These are phyloP conservation scores for Crithidia brevicula DNA, from an alignment of 208 protist species.

Conservation along the genomic window DNA sequence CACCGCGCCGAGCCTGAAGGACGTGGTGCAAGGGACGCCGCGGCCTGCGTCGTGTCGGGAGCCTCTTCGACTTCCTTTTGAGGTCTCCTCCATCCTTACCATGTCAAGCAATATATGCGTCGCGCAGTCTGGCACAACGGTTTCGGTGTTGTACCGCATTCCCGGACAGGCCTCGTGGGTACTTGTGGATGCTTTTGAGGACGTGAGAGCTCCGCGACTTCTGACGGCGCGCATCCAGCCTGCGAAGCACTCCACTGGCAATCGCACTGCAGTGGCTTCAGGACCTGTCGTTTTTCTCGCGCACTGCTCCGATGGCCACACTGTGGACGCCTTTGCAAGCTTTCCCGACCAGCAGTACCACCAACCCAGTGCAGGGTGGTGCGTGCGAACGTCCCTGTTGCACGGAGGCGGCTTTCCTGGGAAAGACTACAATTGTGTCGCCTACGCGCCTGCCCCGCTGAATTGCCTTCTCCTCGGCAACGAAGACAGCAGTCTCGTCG, in stretches of 20 bases:
- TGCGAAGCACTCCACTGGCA: too few relatives aligned
- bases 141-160: slow-evolving; percentile 43
- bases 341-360: not conserved
- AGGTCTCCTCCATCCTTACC: slow-evolving; percentile 49
- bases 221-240: slow-evolving; percentile 39
- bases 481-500: slow-evolving; percentile 67
- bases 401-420: slow-evolving; percentile 43
- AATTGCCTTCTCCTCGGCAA: slow-evolving; percentile 52
- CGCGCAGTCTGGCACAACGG: slow-evolving; percentile 52
- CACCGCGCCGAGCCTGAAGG: too few relatives aligned
- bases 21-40: too few relatives aligned
- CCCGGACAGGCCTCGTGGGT: slow-evolving; percentile 36
- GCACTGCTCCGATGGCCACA: slow-evolving; percentile 71
- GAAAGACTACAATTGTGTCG: slow-evolving; percentile 72
- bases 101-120: slow-evolving; percentile 34
- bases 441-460: slow-evolving; percentile 38
- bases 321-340: slow-evolving; percentile 3
- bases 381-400: slow-evolving; percentile 30
- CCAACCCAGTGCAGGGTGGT: not conserved
- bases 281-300: slow-evolving; percentile 32
- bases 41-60: slow-evolving; percentile 2
- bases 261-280: not conserved
- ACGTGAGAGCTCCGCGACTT: slow-evolving; percentile 61
- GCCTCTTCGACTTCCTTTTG: slow-evolving; percentile 56
- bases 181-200: slow-evolving; percentile 41